Conservation (phyloP, 208 protist genomes). For the Wallacemonas sp. region DNA sequence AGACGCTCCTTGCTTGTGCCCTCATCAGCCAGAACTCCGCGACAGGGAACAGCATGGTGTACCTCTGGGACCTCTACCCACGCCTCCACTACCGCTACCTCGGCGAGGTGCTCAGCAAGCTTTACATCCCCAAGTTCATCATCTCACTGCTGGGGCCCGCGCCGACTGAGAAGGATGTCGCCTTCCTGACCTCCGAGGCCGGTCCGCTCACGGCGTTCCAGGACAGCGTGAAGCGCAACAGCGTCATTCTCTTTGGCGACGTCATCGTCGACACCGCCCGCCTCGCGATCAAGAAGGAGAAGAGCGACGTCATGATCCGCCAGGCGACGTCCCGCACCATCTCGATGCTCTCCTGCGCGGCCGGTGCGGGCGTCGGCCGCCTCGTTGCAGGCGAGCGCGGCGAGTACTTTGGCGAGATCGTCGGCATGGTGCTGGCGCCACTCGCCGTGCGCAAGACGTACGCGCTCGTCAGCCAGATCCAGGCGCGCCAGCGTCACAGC, state of each 20-base stretch:
- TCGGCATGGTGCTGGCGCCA: slow-evolving; percentile 37
- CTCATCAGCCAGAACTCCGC: slow-evolving; percentile 41
- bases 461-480: not conserved
- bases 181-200: slow-evolving; percentile 28
- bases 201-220: slow-evolving; percentile 49
- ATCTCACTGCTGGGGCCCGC: slow-evolving; percentile 47
- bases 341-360: slow-evolving; percentile 31
- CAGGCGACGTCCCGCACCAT: slow-evolving; percentile 40
- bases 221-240: slow-evolving; percentile 60
- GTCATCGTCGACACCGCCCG: slow-evolving; percentile 56
- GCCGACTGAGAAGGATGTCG: slow-evolving; percentile 39
- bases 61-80: slow-evolving; percentile 79
- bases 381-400: slow-evolving; percentile 45
- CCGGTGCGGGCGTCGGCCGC: slow-evolving; percentile 55
- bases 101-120: slow-evolving; percentile 32
- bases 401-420: slow-evolving; percentile 81
- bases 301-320: slow-evolving; percentile 17
- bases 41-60: slow-evolving; percentile 57
- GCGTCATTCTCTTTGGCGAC: slow-evolving; percentile 50
- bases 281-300: slow-evolving; percentile 32
- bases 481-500: not conserved
- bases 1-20: slow-evolving; percentile 49
- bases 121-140: slow-evolving; percentile 66
- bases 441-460: slow-evolving; percentile 21
- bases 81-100: slow-evolving; percentile 69